Conservation (phyloP, 768 basidiomycete genomes). For the Leccinum arenicola region DNA sequence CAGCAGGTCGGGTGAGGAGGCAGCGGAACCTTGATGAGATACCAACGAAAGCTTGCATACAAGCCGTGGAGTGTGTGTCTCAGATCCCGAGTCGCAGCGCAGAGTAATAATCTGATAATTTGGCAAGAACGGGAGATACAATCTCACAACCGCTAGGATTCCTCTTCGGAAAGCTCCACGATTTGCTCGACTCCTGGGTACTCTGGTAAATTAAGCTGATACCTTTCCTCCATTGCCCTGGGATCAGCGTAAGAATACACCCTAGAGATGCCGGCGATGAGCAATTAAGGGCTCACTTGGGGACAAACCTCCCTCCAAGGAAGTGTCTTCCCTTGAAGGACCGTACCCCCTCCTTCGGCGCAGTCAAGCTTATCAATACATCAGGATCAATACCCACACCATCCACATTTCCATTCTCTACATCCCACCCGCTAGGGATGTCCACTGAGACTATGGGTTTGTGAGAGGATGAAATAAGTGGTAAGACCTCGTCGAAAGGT, state of each 20-base stretch:
- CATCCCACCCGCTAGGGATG: slow-evolving; percentile 96
- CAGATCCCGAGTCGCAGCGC: too few relatives aligned
- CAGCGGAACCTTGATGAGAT: background rate
- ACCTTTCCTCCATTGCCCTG: slow-evolving; percentile 73
- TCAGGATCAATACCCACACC: slow-evolving; percentile 63
- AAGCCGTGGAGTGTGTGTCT: background rate
- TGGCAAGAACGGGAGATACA: too few relatives aligned
- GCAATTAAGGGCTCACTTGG: slow-evolving; percentile 55
- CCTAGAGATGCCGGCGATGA: background rate
- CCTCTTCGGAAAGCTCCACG: slow-evolving; percentile 57
- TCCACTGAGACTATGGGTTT: slow-evolving; percentile 93
- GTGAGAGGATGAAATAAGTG: slow-evolving; percentile 55
- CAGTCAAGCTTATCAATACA: slow-evolving; percentile 87
- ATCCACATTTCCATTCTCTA: slow-evolving; percentile 68
- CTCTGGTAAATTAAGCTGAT: slow-evolving; percentile 72
- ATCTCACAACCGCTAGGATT: slow-evolving; percentile 7
- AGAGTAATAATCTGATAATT: background rate
- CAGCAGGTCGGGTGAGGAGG: too few relatives aligned
- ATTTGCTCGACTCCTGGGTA: slow-evolving; percentile 83
- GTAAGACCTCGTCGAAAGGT: slow-evolving; percentile 80
- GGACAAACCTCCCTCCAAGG: slow-evolving; percentile 90
- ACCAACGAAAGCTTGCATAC: background rate
- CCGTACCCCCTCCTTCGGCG: slow-evolving; percentile 86
- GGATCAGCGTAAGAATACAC: slow-evolving; percentile 1
- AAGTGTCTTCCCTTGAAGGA: slow-evolving; percentile 82